Conservation (phyloP, 768 basidiomycete genomes). For the Collybia nuda region DNA sequence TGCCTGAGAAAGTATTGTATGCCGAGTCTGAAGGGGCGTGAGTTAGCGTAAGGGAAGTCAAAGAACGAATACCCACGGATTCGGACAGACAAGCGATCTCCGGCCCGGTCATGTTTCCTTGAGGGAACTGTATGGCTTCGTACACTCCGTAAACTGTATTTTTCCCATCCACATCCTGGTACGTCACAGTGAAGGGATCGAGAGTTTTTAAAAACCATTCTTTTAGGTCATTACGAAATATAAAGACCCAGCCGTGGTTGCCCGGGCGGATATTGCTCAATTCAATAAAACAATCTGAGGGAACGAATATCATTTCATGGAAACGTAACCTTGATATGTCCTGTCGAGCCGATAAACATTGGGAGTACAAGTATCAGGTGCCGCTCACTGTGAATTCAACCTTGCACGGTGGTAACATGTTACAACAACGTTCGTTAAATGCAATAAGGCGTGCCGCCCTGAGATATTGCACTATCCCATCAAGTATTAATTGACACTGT, state of each 20-base stretch:
- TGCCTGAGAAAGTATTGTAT: conserved; percentile 7
- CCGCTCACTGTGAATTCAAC: background rate
- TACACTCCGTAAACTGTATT: conserved; percentile 10
- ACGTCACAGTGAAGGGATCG: conserved; percentile 9
- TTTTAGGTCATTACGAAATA: conserved; percentile 13
- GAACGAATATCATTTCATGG: conserved; percentile 10
- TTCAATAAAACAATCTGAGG: conserved; percentile 10
- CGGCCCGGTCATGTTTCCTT: conserved; percentile 11
- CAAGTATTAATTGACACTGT: background rate
- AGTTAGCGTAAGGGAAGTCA: background rate
- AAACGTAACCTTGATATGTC: background rate
- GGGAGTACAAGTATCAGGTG: background rate
- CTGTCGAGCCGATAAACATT: background rate
- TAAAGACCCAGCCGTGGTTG: conserved; percentile 12
- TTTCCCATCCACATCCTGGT: background rate
- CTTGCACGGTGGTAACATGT: conserved; percentile 4
- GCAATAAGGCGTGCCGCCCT: background rate
- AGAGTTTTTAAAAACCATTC: conserved; percentile 8
- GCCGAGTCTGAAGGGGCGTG: conserved; percentile 2
- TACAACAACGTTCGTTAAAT: conserved; percentile 2
- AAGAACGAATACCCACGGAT: background rate
- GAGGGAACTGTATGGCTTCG: conserved; percentile 4
- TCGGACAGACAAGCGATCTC: conserved; percentile 5
- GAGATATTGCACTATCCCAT: background rate
- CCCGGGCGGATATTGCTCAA: conserved; percentile 9